A percentile compares a stretch with the other conserved stretches of the same genome.
Evolutionary conservation across 2,329 filamentous ascomycete species (phyloP).

Genomic region (Podosphaera xanthii): DNA sequence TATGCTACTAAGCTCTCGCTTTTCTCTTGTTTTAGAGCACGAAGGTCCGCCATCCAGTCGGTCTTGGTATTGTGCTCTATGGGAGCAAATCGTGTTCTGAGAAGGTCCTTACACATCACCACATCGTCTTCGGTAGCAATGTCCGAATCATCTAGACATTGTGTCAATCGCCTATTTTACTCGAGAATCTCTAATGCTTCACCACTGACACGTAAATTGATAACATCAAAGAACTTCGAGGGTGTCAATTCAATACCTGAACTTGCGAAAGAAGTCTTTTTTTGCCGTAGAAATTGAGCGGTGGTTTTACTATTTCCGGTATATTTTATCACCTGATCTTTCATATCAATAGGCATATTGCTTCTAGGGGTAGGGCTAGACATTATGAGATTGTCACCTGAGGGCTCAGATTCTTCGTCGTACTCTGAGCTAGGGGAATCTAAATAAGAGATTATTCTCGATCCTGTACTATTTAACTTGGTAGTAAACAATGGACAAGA

Average conservation of each 20-base stretch:
- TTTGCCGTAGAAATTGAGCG: neutral
- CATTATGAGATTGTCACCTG: neutral
- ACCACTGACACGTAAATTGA: neutral
- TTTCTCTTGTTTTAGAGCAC: conserved; percentile 40
- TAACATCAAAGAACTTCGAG: neutral
- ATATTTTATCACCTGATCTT: neutral
- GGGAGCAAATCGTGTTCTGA: conserved; percentile 12
- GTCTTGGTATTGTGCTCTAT: conserved; percentile 42
- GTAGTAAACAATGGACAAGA: no score
- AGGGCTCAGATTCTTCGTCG: neutral
- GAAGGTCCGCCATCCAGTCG: conserved; percentile 98
- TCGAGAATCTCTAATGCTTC: neutral
- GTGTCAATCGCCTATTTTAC: neutral
- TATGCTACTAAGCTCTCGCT: no score
- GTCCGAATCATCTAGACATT: neutral
- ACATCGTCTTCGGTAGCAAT: neutral
- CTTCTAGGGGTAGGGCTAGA: neutral
- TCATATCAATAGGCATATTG: neutral
- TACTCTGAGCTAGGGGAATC: no score
- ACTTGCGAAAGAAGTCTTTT: neutral
- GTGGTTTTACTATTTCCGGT: neutral
- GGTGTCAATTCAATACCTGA: neutral
- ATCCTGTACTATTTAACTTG: neutral
- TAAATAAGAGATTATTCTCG: neutral
- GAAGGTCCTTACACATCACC: neutral